Base-by-base conservation (phyloP, 2,329 filamentous ascomycete genomes). In the Aspergillus sp. region DNA sequence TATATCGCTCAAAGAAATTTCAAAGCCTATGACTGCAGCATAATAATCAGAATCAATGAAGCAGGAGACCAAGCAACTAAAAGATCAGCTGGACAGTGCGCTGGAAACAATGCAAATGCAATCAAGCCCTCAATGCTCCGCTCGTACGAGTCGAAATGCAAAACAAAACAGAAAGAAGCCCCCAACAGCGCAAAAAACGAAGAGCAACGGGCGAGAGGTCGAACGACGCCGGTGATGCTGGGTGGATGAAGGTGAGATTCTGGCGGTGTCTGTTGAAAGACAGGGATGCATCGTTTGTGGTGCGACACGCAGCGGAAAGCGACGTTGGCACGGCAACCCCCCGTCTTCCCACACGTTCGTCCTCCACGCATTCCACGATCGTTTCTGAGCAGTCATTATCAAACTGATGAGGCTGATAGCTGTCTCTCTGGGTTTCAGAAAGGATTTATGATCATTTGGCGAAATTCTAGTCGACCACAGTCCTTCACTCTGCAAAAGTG, bases 321-420 rank as follows among this genome's bases (percentile, higher is more conserved):
- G 39, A 33, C 39, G 55, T 58, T 58, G 55, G 55, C 55, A 53
- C 45, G 50, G 55, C 53, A 58, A 58, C 55, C 52, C 37, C 19
- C 19, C 19, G 19, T 19, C 19, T 19, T 19, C 19, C 19, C 19
- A 19, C 19, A 19, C 19, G 19, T 19, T 19, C 19, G 19, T 19
- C 19, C 19, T 19, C 19, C 2, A 19, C 19, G 19, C 19, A 19
- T 19, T 19, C 19, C 19, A 19, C 19, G 19, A 19, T 19, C 19
- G 19, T 19, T 19, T 19, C 19, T 19, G 19, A 19, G 19, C 4
- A 4, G 19, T 19, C 19, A 19, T 19, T 19, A 19, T 19, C 19
- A 19, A 19, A 4, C 4, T 19, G 19, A 19, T 19, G 19, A 19
- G 19, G 19, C 19, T 19, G 19, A 19, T 19, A 19, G 4, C 19